Evolutionary conservation across 495 filamentous ascomycete species (phyloP).

Genomic region (Melanomma pulvis-pyrius): DNA sequence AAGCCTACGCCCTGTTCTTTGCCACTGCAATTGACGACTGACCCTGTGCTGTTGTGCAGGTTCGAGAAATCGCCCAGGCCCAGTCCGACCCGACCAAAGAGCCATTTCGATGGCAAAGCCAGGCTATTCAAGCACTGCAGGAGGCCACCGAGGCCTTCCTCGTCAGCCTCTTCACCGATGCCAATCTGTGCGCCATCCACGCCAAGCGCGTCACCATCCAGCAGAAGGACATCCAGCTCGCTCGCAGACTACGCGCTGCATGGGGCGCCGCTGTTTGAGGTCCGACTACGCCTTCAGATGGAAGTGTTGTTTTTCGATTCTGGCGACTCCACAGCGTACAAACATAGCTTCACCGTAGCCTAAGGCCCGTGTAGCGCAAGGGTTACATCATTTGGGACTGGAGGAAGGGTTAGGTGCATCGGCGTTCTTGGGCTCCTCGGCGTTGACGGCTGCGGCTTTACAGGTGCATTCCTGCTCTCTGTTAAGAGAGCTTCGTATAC

Average conservation of each 20-base stretch:
- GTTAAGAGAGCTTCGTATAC: neutral
- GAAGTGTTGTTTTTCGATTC: neutral
- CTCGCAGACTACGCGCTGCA: conserved; percentile 37
- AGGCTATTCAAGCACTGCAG: conserved; percentile 85
- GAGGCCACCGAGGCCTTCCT: conserved; percentile 92
- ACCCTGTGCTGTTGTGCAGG: conserved; percentile 49
- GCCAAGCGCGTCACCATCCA: conserved; percentile 96
- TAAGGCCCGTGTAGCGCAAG: neutral
- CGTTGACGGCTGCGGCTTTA: neutral
- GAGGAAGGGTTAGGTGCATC: neutral
- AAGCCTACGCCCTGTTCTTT: conserved; percentile 34
- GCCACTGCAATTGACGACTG: neutral
- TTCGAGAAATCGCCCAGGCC: conserved; percentile 76
- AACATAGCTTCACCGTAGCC: neutral
- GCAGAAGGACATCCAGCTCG: conserved; percentile 57
- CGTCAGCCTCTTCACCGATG: conserved; percentile 92
- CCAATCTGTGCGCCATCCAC: conserved; percentile 93
- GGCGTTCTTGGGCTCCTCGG: neutral
- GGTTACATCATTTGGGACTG: neutral
- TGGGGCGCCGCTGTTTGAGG: conserved; percentile 36
- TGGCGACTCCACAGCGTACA: neutral
- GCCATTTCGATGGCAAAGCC: conserved; percentile 83
- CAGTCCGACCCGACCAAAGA: conserved; percentile 54
- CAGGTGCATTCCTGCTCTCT: neutral
- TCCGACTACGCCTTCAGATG: neutral